Conservation (phyloP, 192 early-diverging fungal species). For the Coemansia sp. region DNA sequence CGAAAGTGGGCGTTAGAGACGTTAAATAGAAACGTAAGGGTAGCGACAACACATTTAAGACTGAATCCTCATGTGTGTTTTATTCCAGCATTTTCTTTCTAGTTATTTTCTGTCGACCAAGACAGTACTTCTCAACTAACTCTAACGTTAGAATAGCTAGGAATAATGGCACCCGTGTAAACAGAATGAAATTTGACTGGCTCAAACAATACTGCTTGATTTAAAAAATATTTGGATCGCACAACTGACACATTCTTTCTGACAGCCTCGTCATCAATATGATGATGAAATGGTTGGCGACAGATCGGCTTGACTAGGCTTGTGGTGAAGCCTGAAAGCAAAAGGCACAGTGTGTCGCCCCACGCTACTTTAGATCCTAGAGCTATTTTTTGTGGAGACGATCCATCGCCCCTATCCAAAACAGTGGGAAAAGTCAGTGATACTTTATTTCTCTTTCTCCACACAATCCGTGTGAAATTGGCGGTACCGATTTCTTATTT, state of each 20-base stretch:
- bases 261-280: background rate
- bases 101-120: background rate
- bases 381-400: background rate
- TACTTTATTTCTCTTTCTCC: background rate
- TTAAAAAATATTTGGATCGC: background rate
- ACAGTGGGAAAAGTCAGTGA: background rate
- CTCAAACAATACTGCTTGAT: conserved; percentile 8
- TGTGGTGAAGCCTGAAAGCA: background rate
- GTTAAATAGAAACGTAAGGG: background rate
- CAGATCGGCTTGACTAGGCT: background rate
- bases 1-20: background rate
- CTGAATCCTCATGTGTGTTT: background rate
- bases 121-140: background rate
- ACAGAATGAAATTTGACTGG: background rate
- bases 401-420: background rate
- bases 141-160: background rate
- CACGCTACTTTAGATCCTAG: background rate
- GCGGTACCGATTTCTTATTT: background rate
- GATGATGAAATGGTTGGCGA: background rate
- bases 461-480: background rate
- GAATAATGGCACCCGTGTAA: background rate
- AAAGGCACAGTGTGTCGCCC: too few relatives aligned
- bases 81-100: background rate
- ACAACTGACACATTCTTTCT: background rate
- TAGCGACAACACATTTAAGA: background rate